Percentiles rank a stretch among this genome's conserved stretches.
These are phyloP conservation scores for Arachnomyces sp. DNA, from an alignment of 2,329 filamentous ascomycete genomes.

Conservation along the genomic window DNA sequence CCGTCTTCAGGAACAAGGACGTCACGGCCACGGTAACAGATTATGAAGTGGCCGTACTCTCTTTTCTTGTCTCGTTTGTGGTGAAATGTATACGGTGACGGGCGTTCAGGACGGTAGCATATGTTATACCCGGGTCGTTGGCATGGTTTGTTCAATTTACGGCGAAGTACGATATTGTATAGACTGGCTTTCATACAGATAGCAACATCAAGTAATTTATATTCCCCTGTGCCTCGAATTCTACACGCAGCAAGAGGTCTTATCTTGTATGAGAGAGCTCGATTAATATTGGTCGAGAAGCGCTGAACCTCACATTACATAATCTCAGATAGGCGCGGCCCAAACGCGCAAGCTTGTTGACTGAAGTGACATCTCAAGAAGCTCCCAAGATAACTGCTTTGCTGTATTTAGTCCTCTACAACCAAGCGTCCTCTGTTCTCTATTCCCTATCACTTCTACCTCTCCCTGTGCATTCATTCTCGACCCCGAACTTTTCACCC, in stretches of 20 bases:
- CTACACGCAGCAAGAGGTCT: no score
- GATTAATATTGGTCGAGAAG: not conserved
- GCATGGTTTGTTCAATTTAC: no score
- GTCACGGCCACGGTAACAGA: constrained; percentile 14
- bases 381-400: constrained; percentile 5
- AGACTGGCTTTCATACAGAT: no score
- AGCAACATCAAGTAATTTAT: no score
- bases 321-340: constrained; percentile 12
- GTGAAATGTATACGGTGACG: no score
- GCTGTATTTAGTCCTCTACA: constrained; percentile 8
- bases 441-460: constrained; percentile 4
- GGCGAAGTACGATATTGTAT: no score
- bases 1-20: constrained; percentile 13
- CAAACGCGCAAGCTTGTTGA: constrained; percentile 9
- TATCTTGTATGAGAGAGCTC: constrained; percentile 4
- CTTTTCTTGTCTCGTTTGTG: not conserved
- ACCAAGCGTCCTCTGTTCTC: not conserved
- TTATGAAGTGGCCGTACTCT: not conserved
- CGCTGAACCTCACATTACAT: constrained; percentile 2
- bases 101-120: no score
- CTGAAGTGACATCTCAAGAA: constrained; percentile 1
- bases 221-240: no score
- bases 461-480: not conserved
- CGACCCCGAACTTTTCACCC: not conserved
- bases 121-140: no score